Percentiles rank a stretch among this genome's conserved stretches.
Conservation (phyloP, 108 stramenopile genomes). For the Skeletonema grethae region DNA sequence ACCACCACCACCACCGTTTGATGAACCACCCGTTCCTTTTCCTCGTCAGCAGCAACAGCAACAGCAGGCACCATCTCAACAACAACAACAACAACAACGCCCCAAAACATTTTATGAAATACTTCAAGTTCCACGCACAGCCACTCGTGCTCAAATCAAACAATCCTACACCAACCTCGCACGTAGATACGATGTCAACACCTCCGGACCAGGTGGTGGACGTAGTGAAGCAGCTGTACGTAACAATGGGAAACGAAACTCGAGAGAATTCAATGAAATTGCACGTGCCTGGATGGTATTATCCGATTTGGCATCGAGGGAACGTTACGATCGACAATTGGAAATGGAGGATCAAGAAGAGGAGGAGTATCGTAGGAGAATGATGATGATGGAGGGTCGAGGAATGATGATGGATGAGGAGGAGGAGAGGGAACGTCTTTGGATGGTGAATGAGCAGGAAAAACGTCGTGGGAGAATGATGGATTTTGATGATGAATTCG, state of each 20-base stretch:
- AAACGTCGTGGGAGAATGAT: neutral
- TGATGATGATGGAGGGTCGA: constrained; percentile 17
- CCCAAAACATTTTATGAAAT: constrained; percentile 38
- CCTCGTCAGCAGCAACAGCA: neutral
- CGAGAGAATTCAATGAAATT: constrained; percentile 33
- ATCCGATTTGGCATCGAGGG: constrained; percentile 26
- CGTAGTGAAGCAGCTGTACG: constrained; percentile 4
- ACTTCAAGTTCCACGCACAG: constrained; percentile 32
- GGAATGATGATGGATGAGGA: constrained; percentile 4
- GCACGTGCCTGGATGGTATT: constrained; percentile 47
- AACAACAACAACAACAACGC: neutral
- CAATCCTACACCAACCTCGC: constrained; percentile 17
- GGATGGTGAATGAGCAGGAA: constrained; percentile 6
- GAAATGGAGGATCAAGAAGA: constrained; percentile 8
- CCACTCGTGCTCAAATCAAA: constrained; percentile 38
- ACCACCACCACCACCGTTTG: neutral
- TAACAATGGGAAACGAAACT: constrained; percentile 9
- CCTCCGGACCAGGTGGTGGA: constrained; percentile 22
- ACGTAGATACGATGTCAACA: constrained; percentile 21
- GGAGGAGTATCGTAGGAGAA: constrained; percentile 10
- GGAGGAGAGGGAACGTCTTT: constrained; percentile 9
- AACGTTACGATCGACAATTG: constrained; percentile 26
- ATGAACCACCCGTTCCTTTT: neutral
- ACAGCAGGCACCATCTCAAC: neutral
- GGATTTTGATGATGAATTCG: neutral